A percentile compares a stretch with the other conserved stretches of the same genome.
These are phyloP conservation scores for Hypoxylon sp. DNA, from an alignment of 2,329 filamentous ascomycete genomes.

Conservation along the genomic window DNA sequence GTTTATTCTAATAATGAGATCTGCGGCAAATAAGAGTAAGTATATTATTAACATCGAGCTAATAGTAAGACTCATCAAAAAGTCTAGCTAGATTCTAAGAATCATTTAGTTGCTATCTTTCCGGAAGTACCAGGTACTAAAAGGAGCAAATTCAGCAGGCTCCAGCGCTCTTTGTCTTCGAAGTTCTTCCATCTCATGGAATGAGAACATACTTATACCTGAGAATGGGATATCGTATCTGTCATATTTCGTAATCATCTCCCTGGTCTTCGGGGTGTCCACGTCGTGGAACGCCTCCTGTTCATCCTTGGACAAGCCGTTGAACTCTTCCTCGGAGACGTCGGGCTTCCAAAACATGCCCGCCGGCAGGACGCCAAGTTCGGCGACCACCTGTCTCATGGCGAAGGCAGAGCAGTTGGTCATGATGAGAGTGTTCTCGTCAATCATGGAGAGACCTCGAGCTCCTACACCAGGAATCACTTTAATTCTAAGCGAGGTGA, in stretches of 20 bases:
- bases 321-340: neutral
- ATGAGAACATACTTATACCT: neutral
- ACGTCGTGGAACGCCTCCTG: neutral
- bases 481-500: conserved; percentile 6
- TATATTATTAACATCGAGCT: no score
- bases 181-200: neutral
- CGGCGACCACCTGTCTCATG: conserved; percentile 28
- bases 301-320: neutral
- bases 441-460: conserved; percentile 30
- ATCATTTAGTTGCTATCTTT: neutral
- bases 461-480: conserved; percentile 28
- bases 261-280: conserved; percentile 11
- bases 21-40: no score
- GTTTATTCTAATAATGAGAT: no score
- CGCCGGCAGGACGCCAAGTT: conserved; percentile 24
- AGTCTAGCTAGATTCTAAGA: no score
- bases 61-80: no score
- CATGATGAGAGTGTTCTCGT: conserved; percentile 30
- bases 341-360: conserved; percentile 24
- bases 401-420: conserved; percentile 14
- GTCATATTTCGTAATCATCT: conserved; percentile 29
- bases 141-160: no score
- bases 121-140: neutral
- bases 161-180: no score
- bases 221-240: neutral